Conservation (phyloP, 129 eudicot genomes). For the Glebionis coronaria region DNA sequence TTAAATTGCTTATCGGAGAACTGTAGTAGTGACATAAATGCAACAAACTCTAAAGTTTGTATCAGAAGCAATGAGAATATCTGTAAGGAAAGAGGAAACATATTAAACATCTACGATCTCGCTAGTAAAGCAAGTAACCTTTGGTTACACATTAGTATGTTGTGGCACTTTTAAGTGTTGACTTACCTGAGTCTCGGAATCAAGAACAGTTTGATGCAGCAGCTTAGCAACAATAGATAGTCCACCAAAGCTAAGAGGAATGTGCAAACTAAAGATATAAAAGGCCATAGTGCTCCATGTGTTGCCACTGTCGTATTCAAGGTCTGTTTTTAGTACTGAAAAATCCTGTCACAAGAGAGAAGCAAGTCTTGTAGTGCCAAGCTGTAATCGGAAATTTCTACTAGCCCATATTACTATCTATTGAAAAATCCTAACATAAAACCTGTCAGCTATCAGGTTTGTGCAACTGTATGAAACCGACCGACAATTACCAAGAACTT, state of each 20-base stretch:
- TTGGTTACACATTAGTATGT: background rate
- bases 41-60: conserved; percentile 60
- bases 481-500: too few species aligned
- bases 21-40: conserved; percentile 39
- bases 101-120: background rate
- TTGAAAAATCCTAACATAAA: background rate
- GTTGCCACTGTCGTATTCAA: conserved; percentile 48
- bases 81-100: conserved; percentile 26
- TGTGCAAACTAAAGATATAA: conserved; percentile 70
- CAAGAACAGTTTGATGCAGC: conserved; percentile 53
- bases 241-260: conserved; percentile 93
- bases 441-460: background rate
- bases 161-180: background rate
- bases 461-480: too few species aligned
- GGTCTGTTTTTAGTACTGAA: conserved; percentile 53
- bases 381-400: too few species aligned
- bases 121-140: too few species aligned
- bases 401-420: background rate
- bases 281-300: conserved; percentile 69
- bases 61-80: conserved; percentile 49
- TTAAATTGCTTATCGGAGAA: conserved; percentile 43
- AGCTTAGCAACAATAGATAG: conserved; percentile 48
- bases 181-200: conserved; percentile 59
- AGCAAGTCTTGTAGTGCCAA: too few species aligned
- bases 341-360: conserved; percentile 45